Evolutionary conservation across 2,329 filamentous ascomycete species (phyloP).

Genomic region (Aspergillus fischeri): DNA sequence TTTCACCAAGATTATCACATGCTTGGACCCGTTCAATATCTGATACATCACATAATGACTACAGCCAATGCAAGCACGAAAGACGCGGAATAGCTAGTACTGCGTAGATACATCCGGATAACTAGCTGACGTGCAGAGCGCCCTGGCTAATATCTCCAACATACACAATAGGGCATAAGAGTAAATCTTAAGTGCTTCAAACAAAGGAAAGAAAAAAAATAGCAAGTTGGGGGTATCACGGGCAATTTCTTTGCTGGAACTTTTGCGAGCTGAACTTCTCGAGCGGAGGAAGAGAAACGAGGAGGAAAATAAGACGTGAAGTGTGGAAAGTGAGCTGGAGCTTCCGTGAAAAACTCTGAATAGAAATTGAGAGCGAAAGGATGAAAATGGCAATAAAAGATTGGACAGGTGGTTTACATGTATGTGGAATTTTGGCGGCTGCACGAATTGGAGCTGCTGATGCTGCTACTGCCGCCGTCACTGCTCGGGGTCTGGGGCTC

Average conservation of each 20-base stretch:
- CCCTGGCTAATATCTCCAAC: neutral
- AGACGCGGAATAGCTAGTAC: neutral
- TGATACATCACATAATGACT: neutral
- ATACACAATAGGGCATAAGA: neutral
- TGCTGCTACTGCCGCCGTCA: slow-evolving; percentile 36
- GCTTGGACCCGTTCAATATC: neutral
- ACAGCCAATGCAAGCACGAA: neutral
- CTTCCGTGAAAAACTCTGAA: neutral
- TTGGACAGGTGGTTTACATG: slow-evolving; percentile 3
- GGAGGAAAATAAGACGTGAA: neutral
- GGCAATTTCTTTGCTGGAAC: neutral
- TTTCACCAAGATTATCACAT: neutral
- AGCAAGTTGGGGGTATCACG: neutral
- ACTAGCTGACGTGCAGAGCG: neutral
- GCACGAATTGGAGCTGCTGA: slow-evolving; percentile 22
- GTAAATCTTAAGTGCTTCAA: neutral
- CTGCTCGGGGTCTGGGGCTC: slow-evolving; percentile 38
- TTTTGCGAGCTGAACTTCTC: neutral
- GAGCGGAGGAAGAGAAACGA: neutral
- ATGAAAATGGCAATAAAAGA: neutral
- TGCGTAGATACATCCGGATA: neutral
- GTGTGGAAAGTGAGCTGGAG: neutral
- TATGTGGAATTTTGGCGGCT: slow-evolving; percentile 29
- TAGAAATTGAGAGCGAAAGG: neutral
- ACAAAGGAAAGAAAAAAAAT: neutral